Conservation (phyloP, 140 eudicot genomes). For the Cichorium intybus region DNA sequence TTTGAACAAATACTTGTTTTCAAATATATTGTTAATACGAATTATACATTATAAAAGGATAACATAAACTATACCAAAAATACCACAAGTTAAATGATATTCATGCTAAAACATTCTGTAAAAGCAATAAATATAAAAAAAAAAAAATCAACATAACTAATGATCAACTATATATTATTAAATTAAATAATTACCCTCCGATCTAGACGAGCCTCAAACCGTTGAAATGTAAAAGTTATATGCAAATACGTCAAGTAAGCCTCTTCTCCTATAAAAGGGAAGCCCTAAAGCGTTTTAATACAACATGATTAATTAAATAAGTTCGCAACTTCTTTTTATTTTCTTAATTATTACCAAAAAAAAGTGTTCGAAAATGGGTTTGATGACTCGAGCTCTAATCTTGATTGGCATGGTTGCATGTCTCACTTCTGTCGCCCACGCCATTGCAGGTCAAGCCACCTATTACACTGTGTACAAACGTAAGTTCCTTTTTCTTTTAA, state of each 20-base stretch:
- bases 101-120: not conserved
- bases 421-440: slow-evolving; percentile 21
- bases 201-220: not conserved
- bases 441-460: slow-evolving; percentile 28
- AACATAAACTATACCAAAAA: too few relatives aligned
- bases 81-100: not conserved
- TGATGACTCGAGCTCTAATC: slow-evolving; percentile 2
- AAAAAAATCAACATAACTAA: not conserved
- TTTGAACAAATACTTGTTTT: too few relatives aligned
- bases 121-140: not conserved
- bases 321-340: not conserved
- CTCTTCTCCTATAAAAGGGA: slow-evolving; percentile 3
- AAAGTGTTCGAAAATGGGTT: slow-evolving; percentile 17
- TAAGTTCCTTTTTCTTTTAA: not conserved
- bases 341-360: not conserved
- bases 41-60: too few relatives aligned
- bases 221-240: slow-evolving; percentile 3
- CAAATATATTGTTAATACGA: too few relatives aligned
- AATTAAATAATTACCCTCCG: not conserved
- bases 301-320: not conserved
- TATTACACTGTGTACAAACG: slow-evolving; percentile 14
- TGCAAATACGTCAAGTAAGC: slow-evolving; percentile 10
- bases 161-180: not conserved
- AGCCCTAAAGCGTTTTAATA: not conserved
- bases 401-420: slow-evolving; percentile 20